Conservation (phyloP, 129 eudicot species). For the Artemisia tridentata region DNA sequence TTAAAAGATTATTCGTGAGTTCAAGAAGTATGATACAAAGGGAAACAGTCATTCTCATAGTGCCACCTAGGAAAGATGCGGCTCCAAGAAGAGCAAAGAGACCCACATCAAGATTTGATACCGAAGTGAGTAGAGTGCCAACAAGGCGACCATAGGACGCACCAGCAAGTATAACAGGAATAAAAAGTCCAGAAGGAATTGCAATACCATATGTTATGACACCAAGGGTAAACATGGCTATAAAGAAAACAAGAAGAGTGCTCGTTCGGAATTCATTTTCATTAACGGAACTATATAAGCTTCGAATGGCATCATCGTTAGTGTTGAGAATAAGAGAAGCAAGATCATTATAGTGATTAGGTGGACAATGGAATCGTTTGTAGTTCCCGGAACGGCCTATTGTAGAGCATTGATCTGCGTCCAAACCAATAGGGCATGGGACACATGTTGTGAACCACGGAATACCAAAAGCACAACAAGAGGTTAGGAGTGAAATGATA, state of each 20-base stretch:
- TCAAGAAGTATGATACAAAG: slow-evolving; percentile 90
- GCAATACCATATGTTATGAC: slow-evolving; percentile 96
- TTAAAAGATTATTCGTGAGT: slow-evolving; percentile 72
- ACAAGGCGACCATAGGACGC: slow-evolving; percentile 87
- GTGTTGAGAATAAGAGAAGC: slow-evolving; percentile 92
- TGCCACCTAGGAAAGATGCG: slow-evolving; percentile 96
- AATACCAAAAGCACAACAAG: slow-evolving; percentile 79
- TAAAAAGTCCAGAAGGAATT: slow-evolving; percentile 92
- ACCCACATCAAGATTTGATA: slow-evolving; percentile 72
- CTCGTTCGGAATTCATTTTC: slow-evolving; percentile 55
- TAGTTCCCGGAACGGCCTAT: slow-evolving; percentile 75
- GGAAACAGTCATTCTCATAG: slow-evolving; percentile 98
- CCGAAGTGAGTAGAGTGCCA: slow-evolving; percentile 49
- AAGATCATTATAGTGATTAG: slow-evolving; percentile 86
- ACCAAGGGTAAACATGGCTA: slow-evolving; percentile 59
- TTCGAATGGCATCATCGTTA: slow-evolving; percentile 92
- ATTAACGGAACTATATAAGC: slow-evolving; percentile 52
- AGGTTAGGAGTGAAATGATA: slow-evolving; percentile 66
- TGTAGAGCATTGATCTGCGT: slow-evolving; percentile 51
- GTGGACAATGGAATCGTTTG: slow-evolving; percentile 77
- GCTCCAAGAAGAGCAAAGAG: slow-evolving; percentile 89
- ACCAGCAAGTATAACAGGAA: slow-evolving; percentile 95
- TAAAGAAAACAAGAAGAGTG: slow-evolving; percentile 62
- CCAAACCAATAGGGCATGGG: slow-evolving; percentile 64
- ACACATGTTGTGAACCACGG: slow-evolving; percentile 81